Evolutionary conservation across 306 rosid species (phyloP), one percentile per base, ranked within the genome.

Genomic region (Elaeagnus macrophylla): DNA sequence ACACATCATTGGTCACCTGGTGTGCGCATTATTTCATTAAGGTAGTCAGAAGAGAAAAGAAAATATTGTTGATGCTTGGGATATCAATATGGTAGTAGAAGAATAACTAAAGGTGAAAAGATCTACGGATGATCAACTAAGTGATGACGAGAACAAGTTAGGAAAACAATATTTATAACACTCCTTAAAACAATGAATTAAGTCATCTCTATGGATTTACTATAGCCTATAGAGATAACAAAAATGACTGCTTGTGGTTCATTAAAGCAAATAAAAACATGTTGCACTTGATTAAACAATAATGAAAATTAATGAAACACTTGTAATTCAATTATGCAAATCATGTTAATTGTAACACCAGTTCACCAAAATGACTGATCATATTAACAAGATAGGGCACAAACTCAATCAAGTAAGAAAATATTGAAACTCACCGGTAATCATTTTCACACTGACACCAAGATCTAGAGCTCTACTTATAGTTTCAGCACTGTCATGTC

Each of bases 1-100:
- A n/a, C n/a, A n/a, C n/a, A n/a, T n/a, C n/a, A n/a, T 71, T 85
- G 95, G 71, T 85, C 89, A 10, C 94, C 89, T 85, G 63, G 53
- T 67, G 18, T 47, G 59, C n/a, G n/a, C 19, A 63, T 36, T 53
- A 51, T 59, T 32, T 63, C 68, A 6, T 59, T 57, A 50, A 10
- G n/a, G 47, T 7, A 59, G 50, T 59, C 53, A 59, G 14, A 14
- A 59, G 36, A 58, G 35, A 57, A 14, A 20, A 7, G 9, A 35
- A 32, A 45, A 14, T n/a, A 9, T n/a, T 8, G n/a, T 6, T 10
- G 19, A 35, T 2, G 36, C 13, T 55, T 39, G 19, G 32, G 12
- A 6, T 20, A 45, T 36, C 12, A 19, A 53, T 53, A 35, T 39
- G 60, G 61, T 35, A 18, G 61, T 48, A 57, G 18, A 19, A 19